A percentile compares a stretch with the other conserved stretches of the same genome.
These are phyloP conservation scores for Gracilaria domingensis DNA, from an alignment of 23 red algal species.

Conservation along the genomic window DNA sequence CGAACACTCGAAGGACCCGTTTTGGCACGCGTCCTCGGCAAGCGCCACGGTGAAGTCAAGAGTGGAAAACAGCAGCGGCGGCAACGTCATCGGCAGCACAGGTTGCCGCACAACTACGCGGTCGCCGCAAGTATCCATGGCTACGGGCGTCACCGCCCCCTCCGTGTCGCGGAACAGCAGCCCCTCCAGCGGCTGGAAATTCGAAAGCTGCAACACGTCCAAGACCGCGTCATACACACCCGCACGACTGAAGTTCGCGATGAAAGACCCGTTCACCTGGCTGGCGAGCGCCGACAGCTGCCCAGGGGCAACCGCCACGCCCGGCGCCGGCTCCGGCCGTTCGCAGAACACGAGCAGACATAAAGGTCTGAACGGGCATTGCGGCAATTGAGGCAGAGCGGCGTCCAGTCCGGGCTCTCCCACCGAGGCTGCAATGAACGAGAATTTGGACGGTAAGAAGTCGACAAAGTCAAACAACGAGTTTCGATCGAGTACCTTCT, in stretches of 20 bases:
- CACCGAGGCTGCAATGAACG: conserved; percentile 2
- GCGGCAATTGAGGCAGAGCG: not conserved
- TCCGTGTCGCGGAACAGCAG: conserved; percentile 7
- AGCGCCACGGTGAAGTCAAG: conserved; percentile 10
- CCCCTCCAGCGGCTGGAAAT: not conserved
- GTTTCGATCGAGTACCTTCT: not conserved
- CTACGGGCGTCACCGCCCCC: not conserved
- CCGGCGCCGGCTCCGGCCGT: not conserved
- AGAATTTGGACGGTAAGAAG: not conserved
- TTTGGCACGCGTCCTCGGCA: not conserved
- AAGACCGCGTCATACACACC: not conserved
- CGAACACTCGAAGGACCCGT: not conserved
- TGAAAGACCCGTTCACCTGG: not conserved
- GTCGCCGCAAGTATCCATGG: conserved; percentile 5
- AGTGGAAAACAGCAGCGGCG: not conserved
- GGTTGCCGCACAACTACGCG: not conserved
- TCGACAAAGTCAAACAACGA: not conserved
- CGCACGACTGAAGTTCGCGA: not conserved
- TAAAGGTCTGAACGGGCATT: conserved; percentile 1
- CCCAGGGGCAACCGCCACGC: not conserved
- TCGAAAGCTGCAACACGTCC: not conserved
- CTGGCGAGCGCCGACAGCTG: not conserved
- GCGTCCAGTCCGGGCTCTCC: conserved; percentile 2
- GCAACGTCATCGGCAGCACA: not conserved
- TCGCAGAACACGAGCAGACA: conserved; percentile 11